phyloP scores from a whole-genome alignment of 73 alveolate genomes.

The Breviolum minutum region DNA sequence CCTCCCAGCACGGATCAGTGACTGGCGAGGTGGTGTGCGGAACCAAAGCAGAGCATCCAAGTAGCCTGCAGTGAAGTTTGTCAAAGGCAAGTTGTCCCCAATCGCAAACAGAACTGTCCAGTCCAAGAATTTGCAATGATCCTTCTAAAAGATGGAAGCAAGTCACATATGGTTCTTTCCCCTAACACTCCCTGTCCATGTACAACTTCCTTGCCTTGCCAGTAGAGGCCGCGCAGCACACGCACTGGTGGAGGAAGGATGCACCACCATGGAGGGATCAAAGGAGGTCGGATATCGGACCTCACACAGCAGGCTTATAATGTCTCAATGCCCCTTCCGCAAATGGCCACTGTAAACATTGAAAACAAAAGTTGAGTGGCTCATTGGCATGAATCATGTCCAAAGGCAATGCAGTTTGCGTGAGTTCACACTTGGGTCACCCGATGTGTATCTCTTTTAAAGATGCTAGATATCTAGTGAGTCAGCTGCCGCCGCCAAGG shows the following conservation, averaged over 20 bases:
- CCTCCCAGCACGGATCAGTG: not conserved
- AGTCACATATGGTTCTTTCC: too few relatives aligned
- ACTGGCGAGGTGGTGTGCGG: conserved; percentile 75
- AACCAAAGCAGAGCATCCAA: conserved; percentile 79
- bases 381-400: not conserved
- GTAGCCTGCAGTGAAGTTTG: not conserved
- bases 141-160: too few relatives aligned
- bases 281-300: conserved; percentile 87
- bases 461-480: not conserved
- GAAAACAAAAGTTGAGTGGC: too few relatives aligned
- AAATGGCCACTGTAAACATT: too few relatives aligned
- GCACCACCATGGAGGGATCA: conserved; percentile 93
- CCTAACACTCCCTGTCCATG: not conserved
- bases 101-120: too few relatives aligned
- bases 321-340: too few relatives aligned
- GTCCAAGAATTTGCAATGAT: too few relatives aligned
- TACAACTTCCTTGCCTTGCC: conserved; percentile 32
- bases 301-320: not conserved
- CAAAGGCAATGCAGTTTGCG: not conserved
- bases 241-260: conserved; percentile 89
- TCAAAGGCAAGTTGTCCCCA: too few relatives aligned
- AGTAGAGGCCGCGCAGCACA: conserved; percentile 82
- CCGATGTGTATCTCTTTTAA: too few relatives aligned
- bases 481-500: not conserved
- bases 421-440: too few relatives aligned